Evolutionary conservation across 306 rosid genomes (phyloP), one percentile per base, ranked within the genome.

Genomic region (Elaeagnus macrophylla): DNA sequence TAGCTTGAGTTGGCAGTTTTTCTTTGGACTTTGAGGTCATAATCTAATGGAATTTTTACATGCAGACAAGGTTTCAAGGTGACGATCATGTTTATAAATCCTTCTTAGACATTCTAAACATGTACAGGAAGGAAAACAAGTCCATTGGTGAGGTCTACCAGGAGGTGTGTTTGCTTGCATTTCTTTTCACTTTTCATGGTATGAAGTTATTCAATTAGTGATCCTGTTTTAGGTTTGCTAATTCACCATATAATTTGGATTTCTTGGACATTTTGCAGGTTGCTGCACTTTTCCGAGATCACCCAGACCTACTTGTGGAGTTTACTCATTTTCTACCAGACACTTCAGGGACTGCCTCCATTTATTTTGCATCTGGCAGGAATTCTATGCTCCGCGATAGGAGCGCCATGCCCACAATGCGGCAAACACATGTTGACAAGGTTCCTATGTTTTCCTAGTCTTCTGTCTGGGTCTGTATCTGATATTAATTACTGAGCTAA

Each of bases 41-140:
- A 43, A 62, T 52, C 64, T 65, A 45, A 82, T 73, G 55, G 14
- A n/a, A 68, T 39, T 12, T 62, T 55, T 75, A 48, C 75, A 13
- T 66, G 82, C 86, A 93, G 99, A 80, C 85, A 35, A 85, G 99
- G 57, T 93, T 93, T 80, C 95, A 82, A 59, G 89, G 89, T 10
- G 96, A 93, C 60, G 96, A 84, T 61, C 88, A 54, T 49, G 95
- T 93, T 64, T 93, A 87, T 72, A 93, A 93, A 79, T 80, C 96
- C 8, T 87, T 93, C 82, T 70, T 93, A 51, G 99, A 84, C 78
- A 82, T 93, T 79, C 77, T 93, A 79, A 93, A 87, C 60, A 79
- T 82, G 96, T 93, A 93, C 89, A 82, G 96, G 73, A 91, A 82
- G 80, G 99, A 87, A 75, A 82, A 70, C 72, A 93, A 84, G 77